Percentiles rank a stretch among this genome's conserved stretches.
Evolutionary conservation across 2,329 filamentous ascomycete species (phyloP).

Genomic region (Didymella pomorum): DNA sequence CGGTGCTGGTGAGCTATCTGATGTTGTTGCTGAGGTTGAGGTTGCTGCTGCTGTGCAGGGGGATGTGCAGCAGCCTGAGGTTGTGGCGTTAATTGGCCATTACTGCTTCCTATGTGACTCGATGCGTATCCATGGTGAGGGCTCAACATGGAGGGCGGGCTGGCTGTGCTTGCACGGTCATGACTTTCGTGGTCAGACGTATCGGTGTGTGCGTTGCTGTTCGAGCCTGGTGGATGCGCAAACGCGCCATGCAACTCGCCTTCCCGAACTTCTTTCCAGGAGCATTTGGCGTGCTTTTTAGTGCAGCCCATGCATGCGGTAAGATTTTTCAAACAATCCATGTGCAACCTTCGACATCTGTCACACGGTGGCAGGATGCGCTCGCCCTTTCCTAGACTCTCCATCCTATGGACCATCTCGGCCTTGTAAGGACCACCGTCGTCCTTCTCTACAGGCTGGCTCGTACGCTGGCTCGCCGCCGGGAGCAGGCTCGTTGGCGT

Average conservation of each 20-base stretch:
- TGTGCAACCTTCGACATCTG: constrained; percentile 78
- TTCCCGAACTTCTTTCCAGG: constrained; percentile 81
- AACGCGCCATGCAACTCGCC: constrained; percentile 65
- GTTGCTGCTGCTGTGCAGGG: constrained; percentile 4
- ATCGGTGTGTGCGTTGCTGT: constrained; percentile 44
- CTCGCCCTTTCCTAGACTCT: constrained; percentile 76
- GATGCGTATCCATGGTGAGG: constrained; percentile 36
- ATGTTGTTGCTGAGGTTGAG: constrained; percentile 6
- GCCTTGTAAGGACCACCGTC: constrained; percentile 67
- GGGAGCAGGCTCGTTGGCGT: constrained; percentile 63
- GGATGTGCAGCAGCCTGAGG: constrained; percentile 18
- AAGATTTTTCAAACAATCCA: constrained; percentile 84
- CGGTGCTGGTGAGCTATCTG: constrained; percentile 14
- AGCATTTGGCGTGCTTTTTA: constrained; percentile 88
- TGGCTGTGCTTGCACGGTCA: constrained; percentile 42
- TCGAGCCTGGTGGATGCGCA: constrained; percentile 31
- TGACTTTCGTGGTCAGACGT: constrained; percentile 40
- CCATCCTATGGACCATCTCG: constrained; percentile 77
- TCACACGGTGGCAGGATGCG: constrained; percentile 84
- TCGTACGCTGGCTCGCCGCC: constrained; percentile 51
- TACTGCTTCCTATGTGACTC: constrained; percentile 26
- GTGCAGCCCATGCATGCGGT: constrained; percentile 89
- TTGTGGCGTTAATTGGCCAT: constrained; percentile 33
- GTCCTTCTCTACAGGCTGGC: constrained; percentile 58
- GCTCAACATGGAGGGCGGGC: constrained; percentile 39